Percentiles rank a stretch among this genome's conserved stretches.
Conservation (phyloP, 1,284 basidiomycete species). For the Chiua sp. region DNA sequence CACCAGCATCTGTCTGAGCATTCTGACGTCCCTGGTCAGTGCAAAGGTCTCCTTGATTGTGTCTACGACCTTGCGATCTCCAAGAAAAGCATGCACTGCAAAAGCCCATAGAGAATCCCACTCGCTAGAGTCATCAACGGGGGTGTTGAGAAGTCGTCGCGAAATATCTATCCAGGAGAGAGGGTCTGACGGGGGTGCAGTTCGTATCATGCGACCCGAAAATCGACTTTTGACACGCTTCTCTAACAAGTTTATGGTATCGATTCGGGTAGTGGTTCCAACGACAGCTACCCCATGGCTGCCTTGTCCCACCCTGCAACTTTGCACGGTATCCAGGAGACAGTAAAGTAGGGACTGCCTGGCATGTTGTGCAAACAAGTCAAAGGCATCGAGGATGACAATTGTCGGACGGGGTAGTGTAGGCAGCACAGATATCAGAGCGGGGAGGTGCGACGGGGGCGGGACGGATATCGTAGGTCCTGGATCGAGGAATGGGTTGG, state of each 20-base stretch:
- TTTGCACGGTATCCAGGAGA: conserved; percentile 83
- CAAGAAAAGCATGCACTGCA: conserved; percentile 62
- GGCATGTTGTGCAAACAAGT: conserved; percentile 88
- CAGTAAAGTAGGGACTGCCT: conserved; percentile 91
- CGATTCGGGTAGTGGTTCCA: conserved; percentile 83
- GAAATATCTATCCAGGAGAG: conserved; percentile 59
- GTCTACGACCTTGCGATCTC: conserved; percentile 49
- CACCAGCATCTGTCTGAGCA: conserved; percentile 72
- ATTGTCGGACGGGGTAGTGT: conserved; percentile 81
- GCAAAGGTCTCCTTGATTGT: conserved; percentile 64
- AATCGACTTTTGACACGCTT: conserved; percentile 97
- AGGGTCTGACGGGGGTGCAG: conserved; percentile 61
- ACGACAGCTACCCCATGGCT: conserved; percentile 81
- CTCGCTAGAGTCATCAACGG: conserved; percentile 40
- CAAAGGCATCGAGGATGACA: conserved; percentile 88
- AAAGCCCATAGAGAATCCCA: conserved; percentile 64
- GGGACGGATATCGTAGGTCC: conserved; percentile 48
- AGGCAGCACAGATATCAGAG: conserved; percentile 79
- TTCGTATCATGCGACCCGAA: conserved; percentile 86
- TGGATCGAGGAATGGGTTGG: conserved; percentile 47
- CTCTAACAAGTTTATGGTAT: conserved; percentile 89
- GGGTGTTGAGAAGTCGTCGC: conserved; percentile 47
- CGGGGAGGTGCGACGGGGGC: conserved; percentile 80
- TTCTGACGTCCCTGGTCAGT: conserved; percentile 70
- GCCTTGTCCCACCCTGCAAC: conserved; percentile 58